Base-by-base conservation (phyloP, 495 filamentous ascomycete species). In the Aspergillus steynii region DNA sequence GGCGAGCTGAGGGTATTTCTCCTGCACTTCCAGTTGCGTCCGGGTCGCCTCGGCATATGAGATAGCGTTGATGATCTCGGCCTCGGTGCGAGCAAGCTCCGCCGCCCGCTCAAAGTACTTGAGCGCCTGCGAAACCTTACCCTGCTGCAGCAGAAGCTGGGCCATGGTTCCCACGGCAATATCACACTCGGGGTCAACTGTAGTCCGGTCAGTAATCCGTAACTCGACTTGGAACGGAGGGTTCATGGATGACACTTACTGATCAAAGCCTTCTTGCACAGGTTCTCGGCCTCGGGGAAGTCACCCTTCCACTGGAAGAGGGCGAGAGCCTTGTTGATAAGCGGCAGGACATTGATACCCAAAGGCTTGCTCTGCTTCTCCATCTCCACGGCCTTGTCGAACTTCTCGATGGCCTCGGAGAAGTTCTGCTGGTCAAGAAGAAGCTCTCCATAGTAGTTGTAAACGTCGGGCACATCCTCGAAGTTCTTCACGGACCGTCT, bases 401-500 rank as follows among this genome's bases (percentile, higher is more conserved):
- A 99, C 80, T 97, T 97, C 78, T 97, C 90, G 64, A 99, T 96
- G 12, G 95, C 95, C 71, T 98, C 95, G 53, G 90, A 81, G 74
- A 86, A 97, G 77, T 97, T 96, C 74, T 90, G 86, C 80, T 99
- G 95, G 79, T 99, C 95, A 26, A 99, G 86, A 27, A 99, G 82
- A n/a, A 99, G 85, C 77, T 99, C 95, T 70, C 95, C 95, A 65
- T 96, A 98, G 84, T 98, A 99, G 81, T 99, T 99, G 81, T 98
- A 99, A 3, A 99, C 95, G 71, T 99, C 95, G 5, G 95, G 93
- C 8, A 94, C 92, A 64, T 91, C 90, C 63, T 92, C 90, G 68
- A 99, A 99, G 77, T 96, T 96, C 89, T 98, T 99, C 68, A 97
- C 93, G 70, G 93, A 96, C 32, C 93, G 84, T 61, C 95, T 84